Evolutionary conservation across 176 grass and related monocot genomes (phyloP), one percentile per base, ranked within the genome.

Genomic region (Cenchrus fungigraminus): DNA sequence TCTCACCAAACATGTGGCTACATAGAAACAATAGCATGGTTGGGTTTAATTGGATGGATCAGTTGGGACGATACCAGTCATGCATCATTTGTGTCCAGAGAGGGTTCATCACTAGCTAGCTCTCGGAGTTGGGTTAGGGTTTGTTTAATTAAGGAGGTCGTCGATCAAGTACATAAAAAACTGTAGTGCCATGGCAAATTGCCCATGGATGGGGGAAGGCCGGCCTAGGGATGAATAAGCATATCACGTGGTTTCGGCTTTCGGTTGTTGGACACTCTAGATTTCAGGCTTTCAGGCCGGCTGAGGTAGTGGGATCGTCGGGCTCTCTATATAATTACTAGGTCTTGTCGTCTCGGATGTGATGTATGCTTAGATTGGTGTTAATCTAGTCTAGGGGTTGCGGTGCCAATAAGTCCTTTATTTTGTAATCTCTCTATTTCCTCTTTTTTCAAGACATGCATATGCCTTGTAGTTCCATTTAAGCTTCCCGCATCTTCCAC

Each of bases 1-100:
- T 83, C 86, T 85, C 81, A 68, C 74, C 79, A 46, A 58, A 82
- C 43, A 12, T 31, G 47, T 62, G 8, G 45, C 1, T 11, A 25
- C 1, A 20, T n/a, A 28, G 2, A 62, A 2, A 22, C 1, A 20
- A 17, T 46, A 58, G 73, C 42, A 12, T 32, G 49, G 60, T 28
- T 28, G 9, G 59, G 59, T 28, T 62, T 11, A 9, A 25, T 32
- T 8, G 3, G 82, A 29, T 17, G 14, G 25, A 2, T 32, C 31
- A 11, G 55, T 42, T 43, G 44, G 57, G 73, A 32, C 31, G 31
- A 57, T 3, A 22, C 57, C 3, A 31, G 68, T 12, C 76, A 25
- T 25, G 22, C 22, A 80, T 58, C 28, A 52, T 74, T 74, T 20
- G 47, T 29, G 78, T 20, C 40, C 13, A 82, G 80, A 68, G 59